Percentiles rank a stretch among this genome's conserved stretches.
phyloP scores from a whole-genome alignment of 345 rosid species.

The Sapria himalayana region DNA sequence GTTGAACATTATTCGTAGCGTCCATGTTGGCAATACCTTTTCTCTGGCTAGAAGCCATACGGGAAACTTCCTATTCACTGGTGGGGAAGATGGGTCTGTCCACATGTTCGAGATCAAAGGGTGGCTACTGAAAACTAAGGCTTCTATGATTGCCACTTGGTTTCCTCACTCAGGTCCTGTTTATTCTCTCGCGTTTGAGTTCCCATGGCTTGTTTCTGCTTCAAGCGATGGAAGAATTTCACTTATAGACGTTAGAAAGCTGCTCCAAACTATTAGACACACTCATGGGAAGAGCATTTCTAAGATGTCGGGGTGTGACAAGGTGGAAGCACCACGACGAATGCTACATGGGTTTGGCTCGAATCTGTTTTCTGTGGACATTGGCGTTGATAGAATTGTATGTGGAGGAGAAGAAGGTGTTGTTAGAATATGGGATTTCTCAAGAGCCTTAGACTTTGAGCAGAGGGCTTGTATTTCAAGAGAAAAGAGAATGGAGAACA shows the following conservation, averaged over 20 bases:
- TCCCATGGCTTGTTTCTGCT: constrained; percentile 95
- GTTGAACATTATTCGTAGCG: constrained; percentile 26
- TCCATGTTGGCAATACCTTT: constrained; percentile 45
- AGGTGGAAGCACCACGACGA: constrained; percentile 77
- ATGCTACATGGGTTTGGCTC: constrained; percentile 71
- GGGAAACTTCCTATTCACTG: constrained; percentile 69
- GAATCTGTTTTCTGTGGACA: constrained; percentile 48
- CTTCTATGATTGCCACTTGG: constrained; percentile 53
- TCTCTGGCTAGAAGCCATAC: constrained; percentile 63
- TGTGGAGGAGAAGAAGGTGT: constrained; percentile 82
- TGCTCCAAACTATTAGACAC: constrained; percentile 27
- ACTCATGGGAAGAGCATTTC: constrained; percentile 17
- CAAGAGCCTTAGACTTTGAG: constrained; percentile 62
- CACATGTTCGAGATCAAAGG: constrained; percentile 61
- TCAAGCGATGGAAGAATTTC: constrained; percentile 72
- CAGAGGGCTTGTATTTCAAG: constrained; percentile 33
- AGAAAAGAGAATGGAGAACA: constrained; percentile 53
- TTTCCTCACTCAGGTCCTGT: constrained; percentile 69
- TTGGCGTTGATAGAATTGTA: constrained; percentile 76
- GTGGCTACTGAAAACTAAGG: constrained; percentile 7
- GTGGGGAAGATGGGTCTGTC: constrained; percentile 81
- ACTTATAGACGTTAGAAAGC: constrained; percentile 55
- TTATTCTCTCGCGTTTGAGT: constrained; percentile 67
- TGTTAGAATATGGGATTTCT: constrained; percentile 77
- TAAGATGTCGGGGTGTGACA: constrained; percentile 9